phyloP scores from a whole-genome alignment of 257 asterid genomes.

The Echites panduratus region DNA sequence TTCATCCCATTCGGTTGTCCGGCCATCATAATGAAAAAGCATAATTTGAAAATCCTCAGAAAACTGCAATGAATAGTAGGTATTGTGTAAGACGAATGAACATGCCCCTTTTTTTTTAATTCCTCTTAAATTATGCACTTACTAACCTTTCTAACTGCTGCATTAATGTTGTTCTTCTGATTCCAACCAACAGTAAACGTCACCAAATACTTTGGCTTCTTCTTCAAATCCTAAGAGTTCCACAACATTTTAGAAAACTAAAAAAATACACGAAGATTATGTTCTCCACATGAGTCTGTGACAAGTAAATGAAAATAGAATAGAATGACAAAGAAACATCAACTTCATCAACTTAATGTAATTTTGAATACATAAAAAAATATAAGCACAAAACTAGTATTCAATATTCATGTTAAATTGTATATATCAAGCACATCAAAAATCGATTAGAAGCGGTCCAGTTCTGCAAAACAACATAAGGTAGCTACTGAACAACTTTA shows the following conservation, averaged over 20 bases:
- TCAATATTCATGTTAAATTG: neutral
- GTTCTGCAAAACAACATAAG: neutral
- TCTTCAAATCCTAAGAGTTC: constrained; percentile 75
- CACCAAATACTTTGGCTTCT: constrained; percentile 84
- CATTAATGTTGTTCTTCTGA: constrained; percentile 64
- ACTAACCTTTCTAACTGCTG: constrained; percentile 84
- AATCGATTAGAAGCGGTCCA: neutral
- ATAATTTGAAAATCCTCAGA: constrained; percentile 90
- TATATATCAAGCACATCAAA: neutral
- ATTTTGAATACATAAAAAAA: neutral
- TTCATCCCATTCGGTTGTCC: constrained; percentile 90
- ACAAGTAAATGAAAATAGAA: neutral
- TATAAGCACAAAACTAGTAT: neutral
- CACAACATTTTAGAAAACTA: neutral
- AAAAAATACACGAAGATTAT: neutral
- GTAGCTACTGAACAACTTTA: neutral
- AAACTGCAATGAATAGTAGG: constrained; percentile 40
- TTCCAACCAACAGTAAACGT: constrained; percentile 91
- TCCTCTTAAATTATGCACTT: constrained; percentile 10
- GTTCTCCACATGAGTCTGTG: neutral
- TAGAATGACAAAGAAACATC: neutral
- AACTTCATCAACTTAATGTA: neutral
- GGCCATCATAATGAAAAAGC: constrained; percentile 98
- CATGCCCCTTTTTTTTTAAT: neutral
- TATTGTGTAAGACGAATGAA: neutral